phyloP scores from a whole-genome alignment of 1,284 basidiomycete genomes.

The Naganishia liquefaciens region DNA sequence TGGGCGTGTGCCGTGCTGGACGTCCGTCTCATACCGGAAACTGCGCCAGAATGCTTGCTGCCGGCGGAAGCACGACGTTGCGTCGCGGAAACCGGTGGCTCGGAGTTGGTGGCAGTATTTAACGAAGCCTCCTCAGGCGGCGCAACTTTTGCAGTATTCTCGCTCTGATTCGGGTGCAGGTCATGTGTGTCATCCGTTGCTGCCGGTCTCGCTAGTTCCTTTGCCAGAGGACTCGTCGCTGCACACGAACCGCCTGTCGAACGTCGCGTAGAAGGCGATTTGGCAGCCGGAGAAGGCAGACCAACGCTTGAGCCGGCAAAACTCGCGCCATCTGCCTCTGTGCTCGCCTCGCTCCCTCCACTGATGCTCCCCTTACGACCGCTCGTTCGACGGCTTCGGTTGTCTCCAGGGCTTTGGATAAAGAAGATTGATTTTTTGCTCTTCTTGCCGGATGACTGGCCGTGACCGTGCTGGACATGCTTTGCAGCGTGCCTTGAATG shows the following conservation, averaged over 20 bases:
- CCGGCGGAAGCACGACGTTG: constrained; percentile 13
- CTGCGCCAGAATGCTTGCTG: constrained; percentile 9
- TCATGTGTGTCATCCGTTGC: background rate
- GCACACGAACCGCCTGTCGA: constrained; percentile 2
- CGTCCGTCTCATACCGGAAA: constrained; percentile 4
- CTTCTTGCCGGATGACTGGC: constrained; percentile 25
- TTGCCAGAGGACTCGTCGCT: constrained; percentile 16
- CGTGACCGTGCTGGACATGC: background rate
- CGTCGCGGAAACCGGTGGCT: background rate
- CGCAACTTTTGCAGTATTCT: background rate
- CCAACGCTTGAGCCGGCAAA: constrained; percentile 26
- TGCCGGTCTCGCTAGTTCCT: background rate
- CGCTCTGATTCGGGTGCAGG: background rate
- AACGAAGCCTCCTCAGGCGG: background rate
- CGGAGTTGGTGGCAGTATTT: constrained; percentile 1
- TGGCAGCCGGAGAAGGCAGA: background rate
- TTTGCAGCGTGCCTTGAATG: constrained; percentile 8
- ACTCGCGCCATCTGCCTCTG: constrained; percentile 24
- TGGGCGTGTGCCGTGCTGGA: constrained; percentile 12
- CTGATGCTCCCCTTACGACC: constrained; percentile 27
- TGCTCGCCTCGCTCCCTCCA: constrained; percentile 29
- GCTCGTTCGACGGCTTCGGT: constrained; percentile 1
- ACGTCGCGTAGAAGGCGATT: constrained; percentile 1
- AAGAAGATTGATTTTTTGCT: constrained; percentile 35
- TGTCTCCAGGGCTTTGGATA: constrained; percentile 32